These are phyloP conservation scores for Moesziomyces antarcticus DNA, from an alignment of 1,284 basidiomycete genomes.

Conservation along the genomic window DNA sequence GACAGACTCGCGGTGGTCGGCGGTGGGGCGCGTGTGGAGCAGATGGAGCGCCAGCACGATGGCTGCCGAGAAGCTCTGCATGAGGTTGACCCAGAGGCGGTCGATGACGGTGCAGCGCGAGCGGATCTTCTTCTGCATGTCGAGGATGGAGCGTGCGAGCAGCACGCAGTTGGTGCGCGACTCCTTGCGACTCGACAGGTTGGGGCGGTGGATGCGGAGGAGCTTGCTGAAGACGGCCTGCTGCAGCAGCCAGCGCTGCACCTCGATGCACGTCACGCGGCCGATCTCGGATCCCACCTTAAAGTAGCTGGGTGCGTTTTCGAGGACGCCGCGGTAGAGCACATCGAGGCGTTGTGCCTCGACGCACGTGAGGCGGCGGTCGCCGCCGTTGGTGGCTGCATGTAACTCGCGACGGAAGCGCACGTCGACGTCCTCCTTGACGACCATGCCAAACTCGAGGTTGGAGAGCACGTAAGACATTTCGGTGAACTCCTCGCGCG, in stretches of 20 bases:
- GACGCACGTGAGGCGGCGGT: constrained; percentile 40
- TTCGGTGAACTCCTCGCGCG: constrained; percentile 57
- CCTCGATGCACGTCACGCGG: constrained; percentile 50
- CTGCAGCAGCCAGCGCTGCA: constrained; percentile 64
- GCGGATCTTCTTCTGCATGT: constrained; percentile 63
- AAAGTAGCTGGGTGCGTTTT: constrained; percentile 57
- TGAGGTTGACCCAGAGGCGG: constrained; percentile 59
- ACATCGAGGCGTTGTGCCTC: constrained; percentile 47
- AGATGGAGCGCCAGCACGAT: constrained; percentile 64
- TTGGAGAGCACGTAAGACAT: constrained; percentile 58
- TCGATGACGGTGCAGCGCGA: constrained; percentile 57
- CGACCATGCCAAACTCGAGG: constrained; percentile 52
- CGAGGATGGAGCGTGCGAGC: constrained; percentile 59
- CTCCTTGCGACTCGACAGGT: constrained; percentile 49
- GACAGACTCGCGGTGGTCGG: constrained; percentile 47
- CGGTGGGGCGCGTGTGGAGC: constrained; percentile 51
- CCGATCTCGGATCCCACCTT: constrained; percentile 55
- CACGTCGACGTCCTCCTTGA: constrained; percentile 55
- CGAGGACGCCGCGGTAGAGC: constrained; percentile 52
- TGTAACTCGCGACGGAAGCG: constrained; percentile 43
- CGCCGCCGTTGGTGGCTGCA: constrained; percentile 34
- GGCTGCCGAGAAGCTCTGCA: constrained; percentile 60
- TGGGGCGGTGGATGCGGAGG: constrained; percentile 58
- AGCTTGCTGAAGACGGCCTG: constrained; percentile 64
- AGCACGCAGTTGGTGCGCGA: constrained; percentile 60